Evolutionary conservation across 768 basidiomycete genomes (phyloP), one percentile per base, ranked within the genome.

Genomic region (Hericium rajendrae): DNA sequence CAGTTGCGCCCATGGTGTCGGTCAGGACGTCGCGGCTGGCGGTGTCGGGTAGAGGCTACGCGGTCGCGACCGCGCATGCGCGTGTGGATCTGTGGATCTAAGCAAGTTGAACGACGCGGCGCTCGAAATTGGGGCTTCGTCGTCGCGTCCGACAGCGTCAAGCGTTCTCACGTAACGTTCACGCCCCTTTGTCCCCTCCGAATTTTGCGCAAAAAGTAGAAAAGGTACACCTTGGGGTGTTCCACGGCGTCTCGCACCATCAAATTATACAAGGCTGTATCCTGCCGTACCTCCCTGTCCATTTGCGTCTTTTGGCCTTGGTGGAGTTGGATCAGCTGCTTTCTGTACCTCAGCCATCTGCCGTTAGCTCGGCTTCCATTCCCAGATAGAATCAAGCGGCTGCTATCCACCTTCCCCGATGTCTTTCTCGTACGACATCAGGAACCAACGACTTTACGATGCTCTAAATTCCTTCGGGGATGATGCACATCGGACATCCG

Each of bases 361-460:
- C 43, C 43, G 43, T 46, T 18, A 46, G n/a, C n/a, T 46, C 20
- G 32, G 32, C 43, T 46, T 46, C 43, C 43, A 46, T 46, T 46
- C 43, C 43, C 43, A 20, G 43, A 8, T 32, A 46, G 43, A 46
- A 46, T 20, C 43, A n/a, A 46, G 16, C n/a, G n/a, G 43, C 43
- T 46, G 43, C 43, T 13, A 46, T 46, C 15, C 43, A 18, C 43
- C 6, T 46, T 2, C 11, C 6, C 16, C 43, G n/a, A 46, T 46
- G 43, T 46, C 43, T 18, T 2, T 18, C 15, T 46, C 43, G n/a
- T n/a, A 46, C 43, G 43, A 46, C 43, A 15, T 24, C 51, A 22
- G 26, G 38, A 38, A 53, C 61, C 54, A 54, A 3, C 57, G 58
- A 22, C 22, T 62, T 22, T 51, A 61, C 43, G 32, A 48, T 2